These are phyloP conservation scores for Gelatoporia subvermispora DNA, from an alignment of 768 basidiomycete species.

Conservation along the genomic window DNA sequence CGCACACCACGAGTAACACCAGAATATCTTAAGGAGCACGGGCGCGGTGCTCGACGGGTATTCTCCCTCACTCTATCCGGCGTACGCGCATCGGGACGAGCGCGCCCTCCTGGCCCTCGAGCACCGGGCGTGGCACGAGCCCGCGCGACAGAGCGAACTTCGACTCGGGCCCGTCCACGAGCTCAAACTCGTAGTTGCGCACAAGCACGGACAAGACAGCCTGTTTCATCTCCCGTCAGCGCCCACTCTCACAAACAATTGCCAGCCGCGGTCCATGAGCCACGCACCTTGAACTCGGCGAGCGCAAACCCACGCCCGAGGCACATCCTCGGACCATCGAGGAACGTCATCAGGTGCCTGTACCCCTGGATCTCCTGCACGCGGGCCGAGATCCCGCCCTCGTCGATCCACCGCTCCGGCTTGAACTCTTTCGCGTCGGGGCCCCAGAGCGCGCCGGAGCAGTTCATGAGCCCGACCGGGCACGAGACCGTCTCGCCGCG, in stretches of 20 bases:
- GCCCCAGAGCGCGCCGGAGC: conserved; percentile 39
- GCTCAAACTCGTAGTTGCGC: conserved; percentile 36
- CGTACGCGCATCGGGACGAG: conserved; percentile 20
- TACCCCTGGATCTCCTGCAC: conserved; percentile 33
- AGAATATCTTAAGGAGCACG: too few species aligned
- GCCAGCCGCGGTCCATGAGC: not conserved
- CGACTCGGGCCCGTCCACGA: conserved; percentile 28
- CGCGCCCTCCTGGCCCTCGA: conserved; percentile 21
- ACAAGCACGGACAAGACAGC: conserved; percentile 37
- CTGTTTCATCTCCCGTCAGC: too few species aligned
- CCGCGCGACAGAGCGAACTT: conserved; percentile 23
- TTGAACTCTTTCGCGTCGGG: conserved; percentile 37
- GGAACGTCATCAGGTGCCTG: conserved; percentile 39
- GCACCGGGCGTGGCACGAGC: conserved; percentile 17
- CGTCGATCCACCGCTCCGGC: conserved; percentile 39
- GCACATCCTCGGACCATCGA: conserved; percentile 42
- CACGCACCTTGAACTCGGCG: conserved; percentile 35
- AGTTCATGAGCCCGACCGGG: conserved; percentile 37
- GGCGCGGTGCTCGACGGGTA: too few species aligned
- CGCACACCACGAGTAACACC: too few species aligned
- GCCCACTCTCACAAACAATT: not conserved
- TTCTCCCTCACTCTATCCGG: conserved; percentile 12
- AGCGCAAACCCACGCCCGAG: conserved; percentile 40
- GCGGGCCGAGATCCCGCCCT: conserved; percentile 21
- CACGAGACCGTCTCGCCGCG: conserved; percentile 35